Evolutionary conservation across 2,329 filamentous ascomycete genomes (phyloP).

Genomic region (Trichoderma koningiopsis): DNA sequence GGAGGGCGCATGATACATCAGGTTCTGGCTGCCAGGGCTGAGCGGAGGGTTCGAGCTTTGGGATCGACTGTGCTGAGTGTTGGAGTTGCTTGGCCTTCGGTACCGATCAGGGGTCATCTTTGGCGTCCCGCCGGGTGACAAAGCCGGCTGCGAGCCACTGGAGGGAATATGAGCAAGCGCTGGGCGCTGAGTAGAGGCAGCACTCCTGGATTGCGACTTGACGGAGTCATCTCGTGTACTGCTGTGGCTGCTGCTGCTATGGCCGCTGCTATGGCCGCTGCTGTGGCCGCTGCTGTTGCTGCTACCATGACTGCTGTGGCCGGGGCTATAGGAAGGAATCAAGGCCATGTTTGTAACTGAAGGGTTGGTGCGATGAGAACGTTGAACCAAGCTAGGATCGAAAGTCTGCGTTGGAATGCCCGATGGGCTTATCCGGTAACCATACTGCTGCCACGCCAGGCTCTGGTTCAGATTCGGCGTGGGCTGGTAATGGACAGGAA

Average conservation of each 20-base stretch:
- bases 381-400: conserved; percentile 32
- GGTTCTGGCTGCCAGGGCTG: conserved; percentile 32
- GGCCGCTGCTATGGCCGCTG: conserved; percentile 2
- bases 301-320: conserved; percentile 30
- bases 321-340: conserved; percentile 41
- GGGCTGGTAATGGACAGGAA: conserved; percentile 70
- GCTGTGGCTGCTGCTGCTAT: conserved; percentile 36
- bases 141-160: conserved; percentile 52
- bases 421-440: conserved; percentile 52
- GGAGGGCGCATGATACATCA: conserved; percentile 37
- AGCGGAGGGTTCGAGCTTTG: conserved; percentile 37
- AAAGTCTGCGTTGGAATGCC: conserved; percentile 40
- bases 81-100: conserved; percentile 59
- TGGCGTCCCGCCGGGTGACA: conserved; percentile 37
- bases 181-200: conserved; percentile 44
- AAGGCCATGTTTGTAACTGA: conserved; percentile 47
- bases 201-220: conserved; percentile 47
- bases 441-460: conserved; percentile 54
- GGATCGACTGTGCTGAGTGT: conserved; percentile 41
- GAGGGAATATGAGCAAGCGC: conserved; percentile 45
- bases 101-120: conserved; percentile 75
- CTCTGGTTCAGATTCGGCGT: conserved; percentile 65
- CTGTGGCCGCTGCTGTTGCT: conserved; percentile 8
- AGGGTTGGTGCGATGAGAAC: conserved; percentile 38
- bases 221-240: conserved; percentile 58